A percentile compares a stretch with the other conserved stretches of the same genome.
Conservation (phyloP, 306 rosid species). For the Trifolium dubium region DNA sequence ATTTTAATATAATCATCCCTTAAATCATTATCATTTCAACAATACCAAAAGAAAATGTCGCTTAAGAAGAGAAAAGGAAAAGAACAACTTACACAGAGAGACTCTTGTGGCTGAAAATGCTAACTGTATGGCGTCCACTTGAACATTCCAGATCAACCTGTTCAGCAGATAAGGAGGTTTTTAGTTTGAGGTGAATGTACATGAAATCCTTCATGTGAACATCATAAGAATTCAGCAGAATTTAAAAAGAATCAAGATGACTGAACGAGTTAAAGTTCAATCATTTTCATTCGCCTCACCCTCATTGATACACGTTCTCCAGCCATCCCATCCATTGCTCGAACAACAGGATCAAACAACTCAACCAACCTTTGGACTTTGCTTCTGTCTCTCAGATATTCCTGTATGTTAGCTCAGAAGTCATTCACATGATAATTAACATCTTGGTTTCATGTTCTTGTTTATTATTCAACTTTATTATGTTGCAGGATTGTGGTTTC, state of each 20-base stretch:
- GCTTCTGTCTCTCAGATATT: constrained; percentile 75
- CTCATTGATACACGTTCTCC: constrained; percentile 98
- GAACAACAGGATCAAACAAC: constrained; percentile 82
- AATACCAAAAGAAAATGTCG: constrained; percentile 43
- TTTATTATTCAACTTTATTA: constrained; percentile 8
- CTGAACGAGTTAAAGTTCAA: constrained; percentile 20
- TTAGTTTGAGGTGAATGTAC: background rate
- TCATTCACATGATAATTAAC: constrained; percentile 26
- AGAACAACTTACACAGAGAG: constrained; percentile 66
- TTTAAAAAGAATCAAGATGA: background rate
- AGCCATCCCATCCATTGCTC: constrained; percentile 70
- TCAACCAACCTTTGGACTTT: constrained; percentile 74
- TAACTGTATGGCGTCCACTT: constrained; percentile 72
- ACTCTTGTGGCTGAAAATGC: constrained; percentile 76
- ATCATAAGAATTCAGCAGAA: background rate
- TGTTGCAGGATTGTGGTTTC: constrained; percentile 2
- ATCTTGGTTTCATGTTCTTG: constrained; percentile 12
- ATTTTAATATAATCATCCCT: constrained; percentile 19
- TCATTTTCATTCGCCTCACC: constrained; percentile 54
- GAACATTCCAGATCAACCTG: constrained; percentile 93
- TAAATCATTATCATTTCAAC: background rate
- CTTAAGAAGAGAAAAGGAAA: constrained; percentile 10
- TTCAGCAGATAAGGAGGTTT: constrained; percentile 13
- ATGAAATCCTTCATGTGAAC: constrained; percentile 5
- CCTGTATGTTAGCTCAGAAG: constrained; percentile 54